Base-by-base conservation (phyloP, 1,139 yeast species). In the Candida dubliniensis region DNA sequence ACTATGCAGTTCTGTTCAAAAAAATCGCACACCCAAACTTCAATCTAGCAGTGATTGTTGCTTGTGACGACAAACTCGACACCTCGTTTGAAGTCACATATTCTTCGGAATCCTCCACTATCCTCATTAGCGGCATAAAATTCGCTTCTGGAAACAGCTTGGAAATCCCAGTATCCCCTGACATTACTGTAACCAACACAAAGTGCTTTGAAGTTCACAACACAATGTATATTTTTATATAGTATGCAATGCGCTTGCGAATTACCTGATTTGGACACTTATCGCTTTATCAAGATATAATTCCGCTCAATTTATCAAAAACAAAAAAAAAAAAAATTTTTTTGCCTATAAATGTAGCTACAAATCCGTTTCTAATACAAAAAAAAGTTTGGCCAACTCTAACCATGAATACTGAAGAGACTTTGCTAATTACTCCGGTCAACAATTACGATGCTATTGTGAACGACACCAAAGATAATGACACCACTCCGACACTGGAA, bases 321-420 rank as follows among this genome's bases (percentile, higher is more conserved):
- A n/a, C 5, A n/a, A 35, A 26, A 13, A n/a, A n/a, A n/a, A n/a
- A n/a, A n/a, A n/a, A n/a, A 35, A 4, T 18, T 18, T 18, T 18
- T 18, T 18, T 18, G 3, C 23, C 23, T 18, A 18, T 18, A 18
- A 18, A 18, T 18, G 5, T 18, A 5, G 23, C 23, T 18, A 3
- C 5, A 18, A 18, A 4, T 18, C n/a, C 10, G 8, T 33, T 10
- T 13, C 12, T 9, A 13, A 24, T n/a, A n/a, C n/a, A 12, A 10
- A 24, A 24, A n/a, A 27, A 36, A 27, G 13, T 26, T 29, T 27
- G 4, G 4, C 34, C 4, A 27, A 18, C 29, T 14, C 14, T 25
- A 38, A 40, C 18, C 13, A 64, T 66, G 67, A 63, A 61, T 52
- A 60, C 61, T 9, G 67, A 64, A 44, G 70, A 66, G 48, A 59